phyloP scores from a whole-genome alignment of 1,284 basidiomycete genomes.

The Ustilago xerochloae region DNA sequence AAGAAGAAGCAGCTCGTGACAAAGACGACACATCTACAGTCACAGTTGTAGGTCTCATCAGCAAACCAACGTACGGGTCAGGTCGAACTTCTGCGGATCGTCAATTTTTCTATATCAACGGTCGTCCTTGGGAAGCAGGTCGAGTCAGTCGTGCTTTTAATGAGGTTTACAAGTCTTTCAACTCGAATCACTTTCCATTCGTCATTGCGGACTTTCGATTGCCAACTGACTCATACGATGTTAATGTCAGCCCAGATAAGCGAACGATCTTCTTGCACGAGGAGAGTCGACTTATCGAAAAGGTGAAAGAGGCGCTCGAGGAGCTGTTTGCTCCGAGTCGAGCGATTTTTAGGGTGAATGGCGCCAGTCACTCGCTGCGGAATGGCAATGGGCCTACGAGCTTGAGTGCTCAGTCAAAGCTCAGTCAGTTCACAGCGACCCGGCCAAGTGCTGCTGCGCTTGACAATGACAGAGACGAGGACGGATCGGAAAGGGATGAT shows the following conservation, averaged over 20 bases:
- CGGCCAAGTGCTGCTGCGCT: background rate
- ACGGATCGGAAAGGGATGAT: slow-evolving; percentile 41
- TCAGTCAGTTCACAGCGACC: slow-evolving; percentile 2
- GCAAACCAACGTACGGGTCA: slow-evolving; percentile 78
- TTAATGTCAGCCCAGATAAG: slow-evolving; percentile 97
- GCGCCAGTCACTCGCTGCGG: slow-evolving; percentile 34
- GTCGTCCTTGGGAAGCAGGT: slow-evolving; percentile 81
- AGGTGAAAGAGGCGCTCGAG: slow-evolving; percentile 74
- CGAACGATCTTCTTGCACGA: slow-evolving; percentile 91
- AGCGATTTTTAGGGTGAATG: slow-evolving; percentile 73
- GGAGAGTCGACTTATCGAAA: slow-evolving; percentile 81
- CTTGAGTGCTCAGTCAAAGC: slow-evolving; percentile 18
- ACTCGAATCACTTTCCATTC: slow-evolving; percentile 73
- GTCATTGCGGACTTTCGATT: slow-evolving; percentile 85
- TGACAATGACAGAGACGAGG: background rate
- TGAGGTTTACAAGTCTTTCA: slow-evolving; percentile 64
- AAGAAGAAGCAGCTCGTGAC: background rate
- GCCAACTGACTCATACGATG: slow-evolving; percentile 85
- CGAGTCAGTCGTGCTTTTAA: slow-evolving; percentile 57
- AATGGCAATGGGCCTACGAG: slow-evolving; percentile 13
- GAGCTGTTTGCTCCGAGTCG: slow-evolving; percentile 75
- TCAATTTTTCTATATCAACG: slow-evolving; percentile 95
- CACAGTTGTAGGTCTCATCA: slow-evolving; percentile 80
- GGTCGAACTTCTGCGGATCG: slow-evolving; percentile 78
- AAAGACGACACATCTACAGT: slow-evolving; percentile 68